phyloP scores from a whole-genome alignment of 2,329 filamentous ascomycete genomes.

The Blastomyces emzantsi region DNA sequence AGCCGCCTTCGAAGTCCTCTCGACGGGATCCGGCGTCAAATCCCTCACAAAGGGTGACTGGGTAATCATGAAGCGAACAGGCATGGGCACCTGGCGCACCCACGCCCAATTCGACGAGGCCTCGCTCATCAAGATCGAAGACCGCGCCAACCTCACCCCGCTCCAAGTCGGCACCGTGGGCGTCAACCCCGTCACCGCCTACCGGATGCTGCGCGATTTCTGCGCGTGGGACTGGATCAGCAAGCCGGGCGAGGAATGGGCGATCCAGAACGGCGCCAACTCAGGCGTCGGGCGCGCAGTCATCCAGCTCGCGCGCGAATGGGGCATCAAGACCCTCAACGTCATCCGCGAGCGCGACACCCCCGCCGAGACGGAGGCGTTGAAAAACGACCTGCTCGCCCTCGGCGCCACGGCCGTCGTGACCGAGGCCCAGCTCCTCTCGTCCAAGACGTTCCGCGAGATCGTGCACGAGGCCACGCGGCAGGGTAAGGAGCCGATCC shows the following conservation, averaged over 20 bases:
- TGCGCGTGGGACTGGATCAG: conserved; percentile 44
- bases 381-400: conserved; percentile 52
- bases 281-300: conserved; percentile 84
- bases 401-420: conserved; percentile 57
- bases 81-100: conserved; percentile 91
- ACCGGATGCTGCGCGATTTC: conserved; percentile 83
- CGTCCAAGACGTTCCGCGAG: conserved; percentile 35
- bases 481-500: conserved; percentile 60
- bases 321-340: conserved; percentile 88
- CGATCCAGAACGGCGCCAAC: conserved; percentile 96
- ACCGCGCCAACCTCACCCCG: conserved; percentile 60
- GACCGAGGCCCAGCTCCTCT: conserved; percentile 50
- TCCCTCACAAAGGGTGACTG: conserved; percentile 71
- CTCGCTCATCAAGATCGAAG: conserved; percentile 58
- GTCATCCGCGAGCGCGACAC: conserved; percentile 66
- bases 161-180: conserved; percentile 78
- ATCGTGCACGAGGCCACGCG: conserved; percentile 60
- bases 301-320: conserved; percentile 75
- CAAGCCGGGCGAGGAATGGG: conserved; percentile 66
- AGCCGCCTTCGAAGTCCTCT: conserved; percentile 82
- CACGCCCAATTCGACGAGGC: conserved; percentile 61
- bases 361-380: conserved; percentile 52
- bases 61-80: conserved; percentile 77
- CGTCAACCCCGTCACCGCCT: conserved; percentile 91
- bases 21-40: conserved; percentile 53